These are phyloP conservation scores for Solanum stenotomum DNA, from an alignment of 257 asterid species.

Conservation along the genomic window DNA sequence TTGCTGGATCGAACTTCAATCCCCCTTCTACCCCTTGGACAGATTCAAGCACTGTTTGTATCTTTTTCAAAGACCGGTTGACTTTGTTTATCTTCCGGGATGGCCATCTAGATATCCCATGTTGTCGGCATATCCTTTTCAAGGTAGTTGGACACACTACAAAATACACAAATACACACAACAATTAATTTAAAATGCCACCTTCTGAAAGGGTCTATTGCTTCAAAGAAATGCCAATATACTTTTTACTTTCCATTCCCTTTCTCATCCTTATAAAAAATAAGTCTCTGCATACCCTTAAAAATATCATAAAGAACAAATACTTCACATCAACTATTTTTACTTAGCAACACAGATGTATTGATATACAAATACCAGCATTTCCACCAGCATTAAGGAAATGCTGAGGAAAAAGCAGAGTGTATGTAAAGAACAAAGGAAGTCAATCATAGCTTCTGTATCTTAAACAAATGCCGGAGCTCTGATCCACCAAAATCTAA, in stretches of 20 bases:
- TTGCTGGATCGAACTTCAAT: slow-evolving; percentile 50
- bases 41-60: slow-evolving; percentile 69
- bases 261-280: background rate
- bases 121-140: slow-evolving; percentile 83
- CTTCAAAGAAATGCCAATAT: background rate
- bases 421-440: background rate
- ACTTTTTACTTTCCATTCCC: background rate
- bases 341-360: background rate
- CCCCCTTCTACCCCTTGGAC: slow-evolving; percentile 84
- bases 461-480: background rate
- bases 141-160: slow-evolving; percentile 94
- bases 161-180: background rate
- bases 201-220: background rate
- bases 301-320: background rate
- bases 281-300: background rate
- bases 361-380: background rate
- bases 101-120: slow-evolving; percentile 94
- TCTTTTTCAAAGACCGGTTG: slow-evolving; percentile 70
- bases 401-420: background rate
- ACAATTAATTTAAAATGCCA: background rate
- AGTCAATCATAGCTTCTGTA: background rate
- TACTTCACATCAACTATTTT: background rate
- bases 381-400: background rate
- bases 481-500: background rate
- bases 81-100: slow-evolving; percentile 87